Evolutionary conservation across 1,284 basidiomycete species (phyloP).

Genomic region (Apiotrichum veenhuisii): DNA sequence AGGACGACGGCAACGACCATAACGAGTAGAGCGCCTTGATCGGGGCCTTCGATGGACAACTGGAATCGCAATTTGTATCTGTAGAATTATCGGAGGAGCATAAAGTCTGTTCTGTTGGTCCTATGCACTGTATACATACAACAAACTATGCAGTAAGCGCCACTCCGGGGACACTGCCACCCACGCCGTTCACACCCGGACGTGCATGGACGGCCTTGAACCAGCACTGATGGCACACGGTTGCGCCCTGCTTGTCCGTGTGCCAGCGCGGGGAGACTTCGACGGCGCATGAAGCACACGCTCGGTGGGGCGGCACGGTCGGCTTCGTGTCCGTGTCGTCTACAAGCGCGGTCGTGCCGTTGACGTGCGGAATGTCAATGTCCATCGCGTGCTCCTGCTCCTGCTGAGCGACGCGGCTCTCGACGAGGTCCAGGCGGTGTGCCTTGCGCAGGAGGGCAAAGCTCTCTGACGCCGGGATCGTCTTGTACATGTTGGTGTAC

Average conservation of each 20-base stretch:
- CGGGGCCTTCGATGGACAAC: no score
- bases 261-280: conserved; percentile 46
- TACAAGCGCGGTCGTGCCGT: not conserved
- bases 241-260: not conserved
- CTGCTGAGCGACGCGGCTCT: not conserved
- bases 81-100: no score
- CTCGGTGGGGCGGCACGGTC: not conserved
- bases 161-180: no score
- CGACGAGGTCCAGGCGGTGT: conserved; percentile 61
- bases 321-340: not conserved
- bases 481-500: conserved; percentile 78
- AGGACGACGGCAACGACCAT: no score
- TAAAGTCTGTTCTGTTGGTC: not conserved
- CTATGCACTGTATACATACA: not conserved
- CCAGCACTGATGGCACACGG: conserved; percentile 25
- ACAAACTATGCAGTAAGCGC: not conserved
- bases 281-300: conserved; percentile 34
- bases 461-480: conserved; percentile 59
- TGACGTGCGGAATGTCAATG: not conserved
- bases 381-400: not conserved
- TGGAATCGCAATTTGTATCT: no score
- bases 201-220: not conserved
- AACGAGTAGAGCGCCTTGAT: no score
- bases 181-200: not conserved
- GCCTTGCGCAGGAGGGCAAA: conserved; percentile 83